phyloP scores from a whole-genome alignment of 2,329 filamentous ascomycete genomes.

The Trichoderma semiorbis region DNA sequence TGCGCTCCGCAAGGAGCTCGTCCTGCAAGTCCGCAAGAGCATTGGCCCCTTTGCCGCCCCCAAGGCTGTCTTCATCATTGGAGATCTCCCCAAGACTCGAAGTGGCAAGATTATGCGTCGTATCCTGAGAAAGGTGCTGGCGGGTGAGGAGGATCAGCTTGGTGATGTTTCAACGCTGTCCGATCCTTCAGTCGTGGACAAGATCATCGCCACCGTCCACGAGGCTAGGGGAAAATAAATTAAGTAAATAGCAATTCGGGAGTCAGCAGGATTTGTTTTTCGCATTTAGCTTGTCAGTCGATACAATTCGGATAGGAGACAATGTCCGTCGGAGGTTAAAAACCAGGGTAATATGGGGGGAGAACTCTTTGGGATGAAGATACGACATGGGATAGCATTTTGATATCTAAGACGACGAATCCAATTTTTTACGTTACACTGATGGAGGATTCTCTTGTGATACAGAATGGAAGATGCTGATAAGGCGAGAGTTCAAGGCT shows the following conservation, averaged over 20 bases:
- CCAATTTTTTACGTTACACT: background rate
- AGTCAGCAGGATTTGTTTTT: constrained; percentile 3
- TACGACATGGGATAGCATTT: constrained; percentile 11
- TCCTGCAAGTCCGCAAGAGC: constrained; percentile 92
- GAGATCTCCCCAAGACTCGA: constrained; percentile 93
- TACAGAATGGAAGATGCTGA: background rate
- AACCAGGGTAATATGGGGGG: constrained; percentile 9
- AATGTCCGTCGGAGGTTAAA: background rate
- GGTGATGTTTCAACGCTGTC: constrained; percentile 90
- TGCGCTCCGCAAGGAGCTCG: constrained; percentile 85
- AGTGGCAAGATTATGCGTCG: constrained; percentile 99
- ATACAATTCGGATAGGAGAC: constrained; percentile 11
- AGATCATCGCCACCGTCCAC: constrained; percentile 82
- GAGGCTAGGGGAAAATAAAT: constrained; percentile 52
- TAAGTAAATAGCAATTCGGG: background rate
- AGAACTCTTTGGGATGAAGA: constrained; percentile 4
- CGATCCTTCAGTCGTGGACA: constrained; percentile 83
- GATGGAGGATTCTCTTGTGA: background rate
- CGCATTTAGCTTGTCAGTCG: constrained; percentile 12
- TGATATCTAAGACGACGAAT: constrained; percentile 9
- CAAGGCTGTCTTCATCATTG: constrained; percentile 86
- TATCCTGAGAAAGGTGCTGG: constrained; percentile 94
- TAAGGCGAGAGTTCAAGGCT: background rate
- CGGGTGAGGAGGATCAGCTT: constrained; percentile 93
- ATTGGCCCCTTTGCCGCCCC: constrained; percentile 97